These are phyloP conservation scores for Amphicarpaea edgeworthii DNA, from an alignment of 306 rosid species.

Conservation along the genomic window DNA sequence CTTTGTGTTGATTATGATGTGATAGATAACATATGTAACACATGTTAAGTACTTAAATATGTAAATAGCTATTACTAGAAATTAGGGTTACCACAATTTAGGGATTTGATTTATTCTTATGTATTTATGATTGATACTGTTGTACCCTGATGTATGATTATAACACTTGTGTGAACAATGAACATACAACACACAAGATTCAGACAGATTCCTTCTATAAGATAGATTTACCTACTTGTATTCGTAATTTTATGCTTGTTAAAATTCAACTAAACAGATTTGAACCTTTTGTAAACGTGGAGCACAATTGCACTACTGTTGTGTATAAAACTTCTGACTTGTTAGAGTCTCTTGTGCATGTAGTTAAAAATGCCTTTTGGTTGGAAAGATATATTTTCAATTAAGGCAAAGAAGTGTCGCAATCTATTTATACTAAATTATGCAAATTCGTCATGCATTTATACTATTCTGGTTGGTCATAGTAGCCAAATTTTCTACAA, in stretches of 20 bases:
- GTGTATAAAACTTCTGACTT: neutral
- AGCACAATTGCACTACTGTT: neutral
- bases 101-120: neutral
- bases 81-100: neutral
- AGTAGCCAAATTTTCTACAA: conserved; percentile 14
- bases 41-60: neutral
- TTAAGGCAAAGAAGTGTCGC: neutral
- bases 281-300: neutral
- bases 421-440: neutral
- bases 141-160: neutral
- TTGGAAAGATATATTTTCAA: neutral
- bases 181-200: neutral
- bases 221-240: neutral
- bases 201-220: neutral
- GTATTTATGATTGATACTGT: neutral
- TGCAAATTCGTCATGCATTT: neutral
- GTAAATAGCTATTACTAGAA: neutral
- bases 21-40: neutral
- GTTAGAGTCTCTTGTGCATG: neutral
- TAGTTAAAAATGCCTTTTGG: neutral
- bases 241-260: neutral
- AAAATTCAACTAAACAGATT: neutral
- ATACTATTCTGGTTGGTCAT: conserved; percentile 1
- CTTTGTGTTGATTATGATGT: neutral
- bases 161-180: neutral